Evolutionary conservation across 2,329 filamentous ascomycete species (phyloP), one percentile per base, ranked within the genome.

Genomic region (Alternaria angustiovoidea): DNA sequence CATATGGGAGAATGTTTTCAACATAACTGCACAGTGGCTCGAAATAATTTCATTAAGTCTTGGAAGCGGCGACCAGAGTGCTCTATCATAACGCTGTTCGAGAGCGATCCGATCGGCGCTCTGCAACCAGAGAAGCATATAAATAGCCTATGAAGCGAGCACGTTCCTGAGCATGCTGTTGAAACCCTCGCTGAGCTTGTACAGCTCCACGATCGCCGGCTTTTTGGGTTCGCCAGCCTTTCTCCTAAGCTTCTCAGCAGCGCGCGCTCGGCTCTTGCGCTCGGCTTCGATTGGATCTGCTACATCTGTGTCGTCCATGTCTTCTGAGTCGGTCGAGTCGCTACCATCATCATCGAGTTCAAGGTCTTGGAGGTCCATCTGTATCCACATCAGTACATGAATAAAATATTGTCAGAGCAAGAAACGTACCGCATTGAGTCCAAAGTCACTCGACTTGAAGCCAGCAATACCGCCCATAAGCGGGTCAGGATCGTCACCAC

Each of bases 241-340:
- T 54, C 93, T 85, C 65, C 92, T 86, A 54, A 99, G 83, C 61
- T 91, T 87, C 74, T 97, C 94, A 74, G 94, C 91, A 68, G 86
- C 88, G 82, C 89, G 91, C 8, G 88, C 86, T 64, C 94, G 85
- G 61, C 92, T 85, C 72, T 89, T 91, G 61, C 94, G 84, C 82
- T 98, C 95, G 6, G 92, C 91, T 63, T 89, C 89, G 66, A 99
- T 96, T 1, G 94, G 93, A 73, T 98, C 94, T 62, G 91, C 79
- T 59, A 94, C 89, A 58, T 96, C 92, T 57, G 93, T 90, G n/a
- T 90, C 77, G 9, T 83, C 81, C 8, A 70, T 51, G 20, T 78
- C 76, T 56, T 81, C 87, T 53, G 92, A 89, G 12, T 86, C 87
- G 8, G 85, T 87, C 11, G 67, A 70, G 14, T 89, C 74, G n/a